Base-by-base conservation (phyloP, 2,329 filamentous ascomycete species). In the Basipetospora chlamydospora region DNA sequence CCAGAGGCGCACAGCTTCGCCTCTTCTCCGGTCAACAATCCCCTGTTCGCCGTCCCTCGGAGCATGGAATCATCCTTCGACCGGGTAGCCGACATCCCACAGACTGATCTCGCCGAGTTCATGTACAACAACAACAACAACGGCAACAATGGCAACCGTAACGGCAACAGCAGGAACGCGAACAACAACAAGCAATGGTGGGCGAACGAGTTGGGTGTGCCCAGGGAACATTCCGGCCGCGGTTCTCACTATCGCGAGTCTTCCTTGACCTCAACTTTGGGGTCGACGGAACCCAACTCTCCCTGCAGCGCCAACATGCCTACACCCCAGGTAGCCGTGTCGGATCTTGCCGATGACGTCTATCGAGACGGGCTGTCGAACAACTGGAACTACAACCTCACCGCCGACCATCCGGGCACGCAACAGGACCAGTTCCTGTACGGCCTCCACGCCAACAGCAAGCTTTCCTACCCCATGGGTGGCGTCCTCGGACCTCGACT, bases 241-340 rank as follows among this genome's bases (percentile, higher is more conserved):
- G 26, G 17, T 12, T 38, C 36, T 12, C 73, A 77, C 46, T 63
- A 77, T 31, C 66, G 73, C 44, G 71, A 77, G 43, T 70, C 72
- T 2, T 77, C 72, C 6, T 55, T 73, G 26, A 77, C 73, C 0
- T 77, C 73, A 0, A 37, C 35, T 15, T 47, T 76, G 28, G 70
- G 68, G 9, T 77, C 73, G 1, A 62, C 67, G 25, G 70, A 67
- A n/a, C 73, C 73, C 13, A 60, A 65, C 0, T 77, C 73, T 13
- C 72, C 73, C 3, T 77, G 63, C 49, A 65, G 62, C 26, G 57
- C 64, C 39, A 71, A 61, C 47, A 66, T 60, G 2, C 63, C 69
- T 26, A 70, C 74, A 42, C 72, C 72, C 3, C 69, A 73, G 7
- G 71, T 77, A 34, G 67, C 68, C 17, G 54, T 71, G 11, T 62